Percentiles rank a stretch among this genome's conserved stretches.
Conservation (phyloP, 352 stramenopile genomes). For the Globisporangium irregulare region DNA sequence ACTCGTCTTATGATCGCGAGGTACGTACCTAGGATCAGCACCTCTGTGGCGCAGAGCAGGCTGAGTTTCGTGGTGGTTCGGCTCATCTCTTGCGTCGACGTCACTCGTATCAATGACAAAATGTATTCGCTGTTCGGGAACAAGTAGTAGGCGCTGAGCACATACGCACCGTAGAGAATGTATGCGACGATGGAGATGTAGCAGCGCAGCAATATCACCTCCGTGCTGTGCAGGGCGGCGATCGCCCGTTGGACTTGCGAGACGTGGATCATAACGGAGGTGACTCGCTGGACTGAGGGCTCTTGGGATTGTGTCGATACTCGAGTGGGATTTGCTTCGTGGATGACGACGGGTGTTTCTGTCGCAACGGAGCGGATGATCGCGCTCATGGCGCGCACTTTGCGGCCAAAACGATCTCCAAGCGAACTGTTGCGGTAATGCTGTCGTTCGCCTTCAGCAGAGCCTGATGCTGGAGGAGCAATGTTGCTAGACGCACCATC, state of each 20-base stretch:
- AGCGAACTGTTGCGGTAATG: not conserved
- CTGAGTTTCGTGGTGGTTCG: not conserved
- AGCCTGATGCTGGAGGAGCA: not conserved
- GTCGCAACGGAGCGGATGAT: not conserved
- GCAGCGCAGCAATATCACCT: slow-evolving; percentile 32
- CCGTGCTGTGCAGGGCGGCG: slow-evolving; percentile 23
- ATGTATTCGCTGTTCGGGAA: slow-evolving; percentile 20
- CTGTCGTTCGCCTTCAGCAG: not conserved
- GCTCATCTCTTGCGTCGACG: not conserved
- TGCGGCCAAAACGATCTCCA: not conserved
- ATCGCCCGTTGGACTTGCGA: slow-evolving; percentile 11
- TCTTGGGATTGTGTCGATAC: not conserved
- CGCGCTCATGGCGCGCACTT: not conserved
- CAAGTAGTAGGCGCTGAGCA: slow-evolving; percentile 17
- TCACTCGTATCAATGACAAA: not conserved
- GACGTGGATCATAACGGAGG: not conserved
- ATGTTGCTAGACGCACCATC: not conserved
- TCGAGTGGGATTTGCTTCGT: not conserved
- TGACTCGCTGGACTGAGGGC: not conserved
- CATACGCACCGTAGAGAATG: slow-evolving; percentile 26
- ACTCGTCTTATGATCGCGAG: slow-evolving; percentile 16
- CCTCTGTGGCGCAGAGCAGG: slow-evolving; percentile 14
- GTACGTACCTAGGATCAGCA: slow-evolving; percentile 21
- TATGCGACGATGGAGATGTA: slow-evolving; percentile 31
- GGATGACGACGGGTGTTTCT: not conserved